Base-by-base conservation (phyloP, 164 flowering plant genomes). In the Nymphaea colorata region DNA sequence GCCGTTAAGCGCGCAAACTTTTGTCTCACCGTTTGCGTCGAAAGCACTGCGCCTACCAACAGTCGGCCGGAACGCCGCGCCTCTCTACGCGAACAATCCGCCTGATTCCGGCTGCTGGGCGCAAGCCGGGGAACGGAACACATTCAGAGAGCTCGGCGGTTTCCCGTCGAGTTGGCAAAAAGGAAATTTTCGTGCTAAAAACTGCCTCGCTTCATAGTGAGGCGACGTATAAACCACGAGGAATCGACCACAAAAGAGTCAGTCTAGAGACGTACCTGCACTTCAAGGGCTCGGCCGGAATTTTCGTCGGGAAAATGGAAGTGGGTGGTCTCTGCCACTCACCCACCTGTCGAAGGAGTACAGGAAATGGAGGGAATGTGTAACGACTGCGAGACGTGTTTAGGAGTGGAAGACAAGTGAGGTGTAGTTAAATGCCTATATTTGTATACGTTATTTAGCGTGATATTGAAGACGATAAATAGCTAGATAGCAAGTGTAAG, bases 271-370 rank as follows among this genome's bases (percentile, higher is more conserved):
- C 36, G 36, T 25, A 25, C 36, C 36, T 25, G 36, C 36, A 25
- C 36, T 25, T 25, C 36, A 25, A 25, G 36, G 36, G 36, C 36
- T 25, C 36, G 36, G 36, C 36, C 57, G 57, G 42, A 41, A 61
- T 68, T 18, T 7, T 11, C 11, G 63, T 17, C 25, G 41, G 41
- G 25, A 45, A 4, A 42, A n/a, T 43, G n/a, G 42, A 42, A 45
- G 12, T 5, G 36, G 42, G 4, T 60, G 2, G 41, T 25, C 25
- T n/a, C 62, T 43, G 59, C 0, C 60, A 61, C 8, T 11, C 43
- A 62, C 61, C 59, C n/a, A 16, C 45, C 45, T 69, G 65, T 60
- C 69, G 70, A 42, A 70, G 73, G 44, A 59, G 66, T 11, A 45
- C 14, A 10, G 7, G 64, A 15, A 64, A 67, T 47, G 10, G 15